Evolutionary conservation across 345 rosid genomes (phyloP), one percentile per base, ranked within the genome.

Genomic region (Acer saccharum): DNA sequence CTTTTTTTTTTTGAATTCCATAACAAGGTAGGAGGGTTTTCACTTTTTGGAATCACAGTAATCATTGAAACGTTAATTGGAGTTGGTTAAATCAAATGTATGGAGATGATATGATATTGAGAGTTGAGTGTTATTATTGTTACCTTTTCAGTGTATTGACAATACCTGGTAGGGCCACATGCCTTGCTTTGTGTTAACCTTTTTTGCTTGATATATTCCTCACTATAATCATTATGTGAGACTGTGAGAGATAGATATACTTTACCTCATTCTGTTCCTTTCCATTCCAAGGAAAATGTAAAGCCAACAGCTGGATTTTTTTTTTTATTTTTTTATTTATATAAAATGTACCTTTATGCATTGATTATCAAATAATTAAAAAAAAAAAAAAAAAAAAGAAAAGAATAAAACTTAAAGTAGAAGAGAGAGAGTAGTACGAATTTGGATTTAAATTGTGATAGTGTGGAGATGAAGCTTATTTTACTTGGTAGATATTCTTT

Each of bases 231-330:
- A 72, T 72, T 39, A 7, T 12, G 18, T 18, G 18, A 25, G 27
- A 25, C 27, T 32, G 54, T 35, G 27, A 72, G 50, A 54, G 48
- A 48, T 8, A 23, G 27, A 25, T 25, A 25, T 25, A 25, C 27
- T 25, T 44, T 44, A 9, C 39, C 52, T 70, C 20, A 14, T 70
- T 70, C 27, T 70, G 62, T 52, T 27, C 39, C 73, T 52, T 70
- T 25, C 18, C 43, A 52, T 50, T 50, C 44, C 25, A 69, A 69
- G 16, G 57, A 44, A 21, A 46, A 44, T 8, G n/a, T 57, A 57
- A 57, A 57, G n/a, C 6, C 1, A 54, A 54, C 5, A 54, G n/a
- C n/a, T 17, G n/a, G n/a, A 12, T 13, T 12, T 54, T 27, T n/a
- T n/a, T n/a, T n/a, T n/a, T n/a, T n/a, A 27, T 27, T 27, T 1